Conservation (phyloP, 148 eudicot genomes). For the Fagopyrum esculentum region DNA sequence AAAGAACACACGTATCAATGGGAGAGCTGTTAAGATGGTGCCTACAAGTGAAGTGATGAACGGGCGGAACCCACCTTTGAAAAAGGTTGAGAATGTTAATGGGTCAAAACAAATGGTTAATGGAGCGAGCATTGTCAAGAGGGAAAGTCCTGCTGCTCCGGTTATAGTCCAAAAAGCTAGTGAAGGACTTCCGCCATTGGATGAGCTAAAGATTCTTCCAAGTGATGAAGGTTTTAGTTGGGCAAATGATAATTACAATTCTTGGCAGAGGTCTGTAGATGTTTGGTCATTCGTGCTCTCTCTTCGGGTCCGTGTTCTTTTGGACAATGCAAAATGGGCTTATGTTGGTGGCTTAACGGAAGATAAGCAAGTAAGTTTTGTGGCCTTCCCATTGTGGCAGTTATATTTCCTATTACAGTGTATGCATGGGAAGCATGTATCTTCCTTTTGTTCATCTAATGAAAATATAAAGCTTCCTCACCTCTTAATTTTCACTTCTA, state of each 20-base stretch:
- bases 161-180: constrained; percentile 28
- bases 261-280: constrained; percentile 67
- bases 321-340: constrained; percentile 92
- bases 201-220: constrained; percentile 70
- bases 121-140: constrained; percentile 56
- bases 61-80: constrained; percentile 20
- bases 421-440: not conserved
- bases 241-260: constrained; percentile 87
- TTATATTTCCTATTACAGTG: not conserved
- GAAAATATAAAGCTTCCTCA: not conserved
- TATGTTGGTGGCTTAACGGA: constrained; percentile 74
- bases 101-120: constrained; percentile 49
- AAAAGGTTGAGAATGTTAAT: constrained; percentile 29
- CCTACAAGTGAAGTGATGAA: constrained; percentile 66
- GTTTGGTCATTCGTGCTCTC: constrained; percentile 93
- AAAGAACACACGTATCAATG: constrained; percentile 36
- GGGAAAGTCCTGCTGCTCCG: constrained; percentile 27
- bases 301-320: constrained; percentile 80
- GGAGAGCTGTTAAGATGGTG: constrained; percentile 56
- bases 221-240: constrained; percentile 93
- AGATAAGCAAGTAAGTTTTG: constrained; percentile 61
- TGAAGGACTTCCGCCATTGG: constrained; percentile 70
- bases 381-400: not conserved
- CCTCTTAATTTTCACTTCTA: not conserved
- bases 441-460: not conserved